Conservation (phyloP, 345 rosid genomes). For the Erodium maritimum region DNA sequence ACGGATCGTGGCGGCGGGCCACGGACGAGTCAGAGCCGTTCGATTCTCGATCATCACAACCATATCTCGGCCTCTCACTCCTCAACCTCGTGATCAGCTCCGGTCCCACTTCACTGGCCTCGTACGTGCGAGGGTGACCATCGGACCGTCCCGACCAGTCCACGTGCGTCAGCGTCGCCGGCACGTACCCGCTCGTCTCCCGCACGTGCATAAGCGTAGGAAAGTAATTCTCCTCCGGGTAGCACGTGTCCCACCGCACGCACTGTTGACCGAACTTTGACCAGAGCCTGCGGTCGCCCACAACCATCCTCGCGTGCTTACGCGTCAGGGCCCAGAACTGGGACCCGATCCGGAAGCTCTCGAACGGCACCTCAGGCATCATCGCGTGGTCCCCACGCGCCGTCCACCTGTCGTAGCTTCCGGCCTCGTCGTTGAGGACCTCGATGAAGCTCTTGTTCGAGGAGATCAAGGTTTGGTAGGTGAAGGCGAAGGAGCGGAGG, state of each 20-base stretch:
- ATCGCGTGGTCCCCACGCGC: slow-evolving; percentile 64
- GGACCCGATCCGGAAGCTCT: slow-evolving; percentile 70
- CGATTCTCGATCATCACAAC: slow-evolving; percentile 28
- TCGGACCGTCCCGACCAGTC: slow-evolving; percentile 40
- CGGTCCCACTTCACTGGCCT: slow-evolving; percentile 34
- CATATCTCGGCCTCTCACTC: slow-evolving; percentile 36
- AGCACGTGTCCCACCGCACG: slow-evolving; percentile 37
- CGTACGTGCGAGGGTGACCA: slow-evolving; percentile 65
- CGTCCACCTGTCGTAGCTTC: slow-evolving; percentile 56
- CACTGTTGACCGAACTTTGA: slow-evolving; percentile 51
- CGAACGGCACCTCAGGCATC: slow-evolving; percentile 59
- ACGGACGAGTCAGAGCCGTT: slow-evolving; percentile 30
- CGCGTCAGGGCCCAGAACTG: slow-evolving; percentile 78
- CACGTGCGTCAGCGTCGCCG: slow-evolving; percentile 70
- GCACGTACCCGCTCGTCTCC: slow-evolving; percentile 44
- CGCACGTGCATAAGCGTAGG: slow-evolving; percentile 54
- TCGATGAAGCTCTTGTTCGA: slow-evolving; percentile 63
- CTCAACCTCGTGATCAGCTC: slow-evolving; percentile 35
- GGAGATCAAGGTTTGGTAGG: slow-evolving; percentile 21
- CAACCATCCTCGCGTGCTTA: slow-evolving; percentile 54
- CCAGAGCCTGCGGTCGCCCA: slow-evolving; percentile 47
- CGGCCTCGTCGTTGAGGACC: slow-evolving; percentile 40
- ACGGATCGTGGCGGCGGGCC: slow-evolving; percentile 27
- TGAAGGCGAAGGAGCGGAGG: slow-evolving; percentile 48
- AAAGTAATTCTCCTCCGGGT: slow-evolving; percentile 68